Percentiles rank a stretch among this genome's conserved stretches.
Evolutionary conservation across 1,139 yeast genomes (phyloP).

Genomic region (Yamadazyma friedrichii): DNA sequence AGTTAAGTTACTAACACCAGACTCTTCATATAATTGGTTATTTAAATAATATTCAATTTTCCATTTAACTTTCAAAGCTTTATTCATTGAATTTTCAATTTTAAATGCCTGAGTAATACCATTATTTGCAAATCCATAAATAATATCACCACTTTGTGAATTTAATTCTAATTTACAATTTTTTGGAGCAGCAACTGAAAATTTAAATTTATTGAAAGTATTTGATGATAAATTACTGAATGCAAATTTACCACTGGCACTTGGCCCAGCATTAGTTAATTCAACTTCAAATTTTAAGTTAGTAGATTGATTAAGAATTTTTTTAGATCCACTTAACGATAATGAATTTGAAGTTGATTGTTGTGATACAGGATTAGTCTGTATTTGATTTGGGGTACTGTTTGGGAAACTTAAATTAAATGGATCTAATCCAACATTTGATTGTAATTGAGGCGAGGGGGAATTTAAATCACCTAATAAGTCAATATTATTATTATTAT

Average conservation of each 20-base stretch:
- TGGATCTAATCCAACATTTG: constrained; percentile 48
- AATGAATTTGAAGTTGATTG: neutral
- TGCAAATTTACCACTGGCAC: constrained; percentile 41
- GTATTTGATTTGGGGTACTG: constrained; percentile 36
- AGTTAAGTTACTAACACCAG: constrained; percentile 47
- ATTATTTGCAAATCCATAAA: constrained; percentile 50
- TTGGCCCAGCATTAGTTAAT: constrained; percentile 14
- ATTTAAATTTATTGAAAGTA: constrained; percentile 48
- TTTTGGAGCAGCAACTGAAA: constrained; percentile 84
- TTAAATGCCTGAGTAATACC: constrained; percentile 60
- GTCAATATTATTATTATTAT: constrained; percentile 24
- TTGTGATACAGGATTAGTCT: constrained; percentile 6
- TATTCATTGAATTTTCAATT: constrained; percentile 52
- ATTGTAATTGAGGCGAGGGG: constrained; percentile 49
- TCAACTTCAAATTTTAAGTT: constrained; percentile 53
- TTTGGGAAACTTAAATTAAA: constrained; percentile 49
- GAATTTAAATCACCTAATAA: constrained; percentile 47
- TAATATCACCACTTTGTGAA: constrained; percentile 62
- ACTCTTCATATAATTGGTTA: constrained; percentile 50
- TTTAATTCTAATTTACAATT: constrained; percentile 60
- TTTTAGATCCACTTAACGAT: constrained; percentile 8
- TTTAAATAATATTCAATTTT: constrained; percentile 59
- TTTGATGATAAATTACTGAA: constrained; percentile 39
- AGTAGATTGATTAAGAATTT: constrained; percentile 44
- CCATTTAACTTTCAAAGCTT: constrained; percentile 76